These are phyloP conservation scores for Myriosclerotinia duriaeana DNA, from an alignment of 2,329 filamentous ascomycete species.

Conservation along the genomic window DNA sequence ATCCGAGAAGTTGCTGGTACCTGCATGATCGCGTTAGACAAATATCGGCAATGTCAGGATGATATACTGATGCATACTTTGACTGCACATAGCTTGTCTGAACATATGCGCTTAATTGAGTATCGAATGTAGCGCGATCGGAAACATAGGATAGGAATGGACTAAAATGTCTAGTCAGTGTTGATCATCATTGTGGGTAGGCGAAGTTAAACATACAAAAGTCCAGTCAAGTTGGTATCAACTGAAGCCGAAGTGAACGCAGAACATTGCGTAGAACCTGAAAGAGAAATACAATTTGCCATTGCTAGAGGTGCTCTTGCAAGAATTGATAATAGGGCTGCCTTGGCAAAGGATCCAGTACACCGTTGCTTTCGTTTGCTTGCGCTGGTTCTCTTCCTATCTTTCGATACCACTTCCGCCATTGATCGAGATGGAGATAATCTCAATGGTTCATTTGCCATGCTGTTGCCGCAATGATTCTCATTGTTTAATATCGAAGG, in stretches of 20 bases:
- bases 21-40: slow-evolving; percentile 51
- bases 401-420: slow-evolving; percentile 21
- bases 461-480: slow-evolving; percentile 26
- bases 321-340: slow-evolving; percentile 37
- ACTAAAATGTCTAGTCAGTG: slow-evolving; percentile 48
- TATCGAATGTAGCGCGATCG: slow-evolving; percentile 73
- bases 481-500: slow-evolving; percentile 17
- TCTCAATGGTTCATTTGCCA: slow-evolving; percentile 9
- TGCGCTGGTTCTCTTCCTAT: slow-evolving; percentile 15
- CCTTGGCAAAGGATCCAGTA: slow-evolving; percentile 31
- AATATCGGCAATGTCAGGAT: slow-evolving; percentile 13
- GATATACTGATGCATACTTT: slow-evolving; percentile 59
- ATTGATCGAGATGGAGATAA: slow-evolving; percentile 23
- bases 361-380: slow-evolving; percentile 32
- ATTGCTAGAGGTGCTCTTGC: slow-evolving; percentile 36
- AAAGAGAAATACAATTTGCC: slow-evolving; percentile 61
- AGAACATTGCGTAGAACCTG: slow-evolving; percentile 67
- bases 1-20: slow-evolving; percentile 80
- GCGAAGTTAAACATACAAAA: slow-evolving; percentile 58
- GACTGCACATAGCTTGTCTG: slow-evolving; percentile 69
- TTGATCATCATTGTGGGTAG: slow-evolving; percentile 21
- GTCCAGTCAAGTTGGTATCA: slow-evolving; percentile 53
- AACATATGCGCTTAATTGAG: slow-evolving; percentile 70
- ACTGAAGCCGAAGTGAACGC: slow-evolving; percentile 73
- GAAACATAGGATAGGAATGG: slow-evolving; percentile 84